Conservation (phyloP, 2,329 filamentous ascomycete genomes). For the Aspergillus neotritici region DNA sequence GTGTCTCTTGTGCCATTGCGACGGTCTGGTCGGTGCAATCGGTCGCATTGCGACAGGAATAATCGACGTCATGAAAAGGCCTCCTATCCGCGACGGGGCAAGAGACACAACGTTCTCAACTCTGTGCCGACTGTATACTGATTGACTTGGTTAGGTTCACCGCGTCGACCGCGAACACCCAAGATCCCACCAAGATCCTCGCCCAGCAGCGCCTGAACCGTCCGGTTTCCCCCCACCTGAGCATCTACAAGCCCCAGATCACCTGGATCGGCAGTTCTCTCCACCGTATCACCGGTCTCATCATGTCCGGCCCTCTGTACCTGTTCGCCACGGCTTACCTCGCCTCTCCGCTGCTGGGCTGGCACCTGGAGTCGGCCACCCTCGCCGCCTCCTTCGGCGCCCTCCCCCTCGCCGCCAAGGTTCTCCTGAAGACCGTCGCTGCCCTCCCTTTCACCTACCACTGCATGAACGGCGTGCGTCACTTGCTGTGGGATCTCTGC, state of each 20-base stretch:
- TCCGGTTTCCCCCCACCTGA: constrained; percentile 77
- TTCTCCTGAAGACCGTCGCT: constrained; percentile 53
- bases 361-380: constrained; percentile 60
- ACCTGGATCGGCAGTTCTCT: constrained; percentile 72
- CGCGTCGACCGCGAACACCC: constrained; percentile 25
- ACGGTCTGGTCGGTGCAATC: not conserved
- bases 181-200: constrained; percentile 55
- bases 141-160: constrained; percentile 23
- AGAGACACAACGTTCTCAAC: not conserved
- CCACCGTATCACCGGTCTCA: constrained; percentile 77
- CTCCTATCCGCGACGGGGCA: not conserved
- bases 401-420: constrained; percentile 55
- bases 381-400: constrained; percentile 60
- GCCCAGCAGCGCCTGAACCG: constrained; percentile 73
- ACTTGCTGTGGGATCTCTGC: constrained; percentile 66
- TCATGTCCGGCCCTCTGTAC: constrained; percentile 70
- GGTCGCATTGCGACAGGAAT: too few relatives aligned
- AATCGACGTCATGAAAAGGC: too few relatives aligned
- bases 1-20: not conserved
- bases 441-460: constrained; percentile 66
- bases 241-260: constrained; percentile 80
- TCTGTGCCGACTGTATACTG: not conserved
- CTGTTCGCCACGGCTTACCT: constrained; percentile 76
- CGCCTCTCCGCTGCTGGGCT: constrained; percentile 67
- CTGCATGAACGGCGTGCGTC: constrained; percentile 62